Evolutionary conservation across 2,329 filamentous ascomycete genomes (phyloP).

Genomic region (Gremmenia infestans): DNA sequence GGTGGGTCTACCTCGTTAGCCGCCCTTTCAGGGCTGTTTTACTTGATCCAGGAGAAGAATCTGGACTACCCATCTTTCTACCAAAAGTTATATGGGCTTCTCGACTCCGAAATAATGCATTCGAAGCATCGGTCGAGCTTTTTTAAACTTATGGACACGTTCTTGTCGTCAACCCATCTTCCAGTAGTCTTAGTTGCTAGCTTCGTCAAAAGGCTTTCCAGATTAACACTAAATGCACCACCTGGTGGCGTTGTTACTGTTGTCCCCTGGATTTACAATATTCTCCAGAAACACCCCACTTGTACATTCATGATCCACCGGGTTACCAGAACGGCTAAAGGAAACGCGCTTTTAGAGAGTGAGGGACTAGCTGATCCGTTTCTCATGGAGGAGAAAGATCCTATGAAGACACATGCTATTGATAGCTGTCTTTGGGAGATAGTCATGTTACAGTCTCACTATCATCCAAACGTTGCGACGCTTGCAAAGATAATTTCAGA

Average conservation of each 20-base stretch:
- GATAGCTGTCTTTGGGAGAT: conserved; percentile 96
- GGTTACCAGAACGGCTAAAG: conserved; percentile 53
- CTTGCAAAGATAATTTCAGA: conserved; percentile 91
- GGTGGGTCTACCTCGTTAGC: conserved; percentile 84
- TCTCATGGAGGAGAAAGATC: conserved; percentile 67
- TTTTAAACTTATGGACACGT: conserved; percentile 86
- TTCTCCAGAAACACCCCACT: conserved; percentile 81
- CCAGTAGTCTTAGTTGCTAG: conserved; percentile 87
- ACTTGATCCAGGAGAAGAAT: conserved; percentile 88
- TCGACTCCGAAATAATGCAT: conserved; percentile 82
- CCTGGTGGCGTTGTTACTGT: conserved; percentile 85
- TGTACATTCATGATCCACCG: conserved; percentile 97
- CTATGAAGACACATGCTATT: conserved; percentile 79
- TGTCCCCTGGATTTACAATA: conserved; percentile 92
- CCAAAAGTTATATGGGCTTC: conserved; percentile 83
- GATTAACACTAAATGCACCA: conserved; percentile 80
- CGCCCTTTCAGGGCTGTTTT: conserved; percentile 88
- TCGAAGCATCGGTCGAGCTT: conserved; percentile 92
- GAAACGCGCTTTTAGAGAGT: conserved; percentile 54
- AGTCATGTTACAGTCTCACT: conserved; percentile 84
- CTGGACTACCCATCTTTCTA: conserved; percentile 96
- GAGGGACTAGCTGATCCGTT: conserved; percentile 69
- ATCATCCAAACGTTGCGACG: conserved; percentile 94
- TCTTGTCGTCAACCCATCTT: conserved; percentile 86
- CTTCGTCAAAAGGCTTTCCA: conserved; percentile 89